A percentile compares a stretch with the other conserved stretches of the same genome.
Evolutionary conservation across 2,329 filamentous ascomycete species (phyloP).

Genomic region (Neodidymelliopsis sp.): DNA sequence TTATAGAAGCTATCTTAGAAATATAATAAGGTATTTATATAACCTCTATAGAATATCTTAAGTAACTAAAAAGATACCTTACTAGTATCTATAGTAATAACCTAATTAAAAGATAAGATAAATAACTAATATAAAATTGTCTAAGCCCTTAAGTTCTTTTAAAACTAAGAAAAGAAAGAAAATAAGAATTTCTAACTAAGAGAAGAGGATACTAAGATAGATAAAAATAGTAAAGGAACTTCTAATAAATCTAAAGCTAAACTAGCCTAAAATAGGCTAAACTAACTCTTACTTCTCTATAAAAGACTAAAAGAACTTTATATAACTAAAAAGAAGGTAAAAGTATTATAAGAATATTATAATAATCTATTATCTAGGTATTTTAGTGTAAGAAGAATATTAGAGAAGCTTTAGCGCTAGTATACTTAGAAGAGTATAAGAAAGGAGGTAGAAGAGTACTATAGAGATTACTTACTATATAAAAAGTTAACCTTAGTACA

Average conservation of each 20-base stretch:
- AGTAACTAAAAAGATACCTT: no score
- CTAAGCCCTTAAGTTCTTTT: no score
- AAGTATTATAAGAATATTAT: background rate
- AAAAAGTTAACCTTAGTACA: background rate
- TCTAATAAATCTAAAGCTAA: background rate
- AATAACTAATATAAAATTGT: no score
- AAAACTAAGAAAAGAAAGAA: no score
- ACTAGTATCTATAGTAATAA: no score
- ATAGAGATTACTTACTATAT: background rate
- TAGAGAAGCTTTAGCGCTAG: background rate
- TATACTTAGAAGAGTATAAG: background rate
- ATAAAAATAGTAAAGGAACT: background rate
- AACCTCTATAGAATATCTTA: no score
- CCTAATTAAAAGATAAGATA: no score
- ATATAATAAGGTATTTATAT: no score
- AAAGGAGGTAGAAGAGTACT: background rate
- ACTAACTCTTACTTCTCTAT: background rate
- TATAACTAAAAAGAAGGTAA: background rate
- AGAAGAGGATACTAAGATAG: background rate
- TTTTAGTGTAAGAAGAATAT: background rate
- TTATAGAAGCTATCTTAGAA: no score
- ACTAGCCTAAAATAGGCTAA: background rate
- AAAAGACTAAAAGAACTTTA: background rate
- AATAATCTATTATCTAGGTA: background rate
- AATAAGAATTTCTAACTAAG: background rate